A percentile compares a stretch with the other conserved stretches of the same genome.
phyloP scores from a whole-genome alignment of 1,284 basidiomycete genomes.

The Ustanciosporium gigantosporum region DNA sequence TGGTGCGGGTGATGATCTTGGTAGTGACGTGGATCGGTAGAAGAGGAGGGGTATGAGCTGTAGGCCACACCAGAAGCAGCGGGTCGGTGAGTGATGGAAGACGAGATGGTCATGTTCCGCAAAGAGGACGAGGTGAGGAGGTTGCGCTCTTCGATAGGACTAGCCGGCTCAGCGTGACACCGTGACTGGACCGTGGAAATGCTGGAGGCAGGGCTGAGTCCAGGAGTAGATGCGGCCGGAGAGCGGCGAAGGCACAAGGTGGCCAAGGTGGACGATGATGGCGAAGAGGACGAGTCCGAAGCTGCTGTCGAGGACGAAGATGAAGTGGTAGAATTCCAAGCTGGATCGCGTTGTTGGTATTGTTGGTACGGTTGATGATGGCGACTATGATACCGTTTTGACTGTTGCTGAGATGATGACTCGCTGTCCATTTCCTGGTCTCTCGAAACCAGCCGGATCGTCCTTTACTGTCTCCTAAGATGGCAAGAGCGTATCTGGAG shows the following conservation, averaged over 20 bases:
- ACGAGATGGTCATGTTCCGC: neutral
- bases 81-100: too few relatives aligned
- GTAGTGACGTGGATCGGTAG: too few relatives aligned
- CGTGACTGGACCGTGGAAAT: neutral
- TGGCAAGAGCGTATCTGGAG: too few relatives aligned
- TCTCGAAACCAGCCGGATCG: too few relatives aligned
- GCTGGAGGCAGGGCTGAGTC: neutral
- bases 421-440: too few relatives aligned
- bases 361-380: neutral
- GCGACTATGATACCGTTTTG: neutral
- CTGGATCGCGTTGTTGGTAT: neutral
- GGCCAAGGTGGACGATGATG: too few relatives aligned
- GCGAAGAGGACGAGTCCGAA: too few relatives aligned
- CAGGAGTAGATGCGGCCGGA: neutral
- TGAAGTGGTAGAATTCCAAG: too few relatives aligned
- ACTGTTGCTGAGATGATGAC: neutral
- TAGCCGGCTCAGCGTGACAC: neutral
- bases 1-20: neutral
- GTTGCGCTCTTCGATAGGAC: neutral
- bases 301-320: too few relatives aligned
- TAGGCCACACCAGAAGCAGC: neutral
- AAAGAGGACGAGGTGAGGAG: neutral
- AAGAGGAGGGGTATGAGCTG: too few relatives aligned
- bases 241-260: too few relatives aligned
- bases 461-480: too few relatives aligned